Conservation (phyloP, 1,284 basidiomycete genomes). For the Tylopilus orsonianus region DNA sequence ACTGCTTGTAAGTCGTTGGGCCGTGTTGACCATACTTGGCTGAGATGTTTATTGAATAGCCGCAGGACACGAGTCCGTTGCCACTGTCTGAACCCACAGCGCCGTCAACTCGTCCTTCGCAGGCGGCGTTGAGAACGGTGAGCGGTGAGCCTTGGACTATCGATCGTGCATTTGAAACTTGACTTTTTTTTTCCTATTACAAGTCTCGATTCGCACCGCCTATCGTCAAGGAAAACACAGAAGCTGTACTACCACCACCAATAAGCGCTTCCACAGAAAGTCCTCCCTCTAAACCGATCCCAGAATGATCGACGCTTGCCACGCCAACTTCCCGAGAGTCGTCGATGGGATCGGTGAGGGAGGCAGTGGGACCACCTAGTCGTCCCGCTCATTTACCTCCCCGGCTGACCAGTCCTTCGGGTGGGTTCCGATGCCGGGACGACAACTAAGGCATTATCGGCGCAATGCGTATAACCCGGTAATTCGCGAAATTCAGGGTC, state of each 20-base stretch:
- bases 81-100: slow-evolving; percentile 16
- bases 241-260: slow-evolving; percentile 8
- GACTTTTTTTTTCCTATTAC: neutral
- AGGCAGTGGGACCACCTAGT: slow-evolving; percentile 6
- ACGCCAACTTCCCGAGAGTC: slow-evolving; percentile 34
- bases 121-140: slow-evolving; percentile 18
- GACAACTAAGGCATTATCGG: slow-evolving; percentile 3
- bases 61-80: neutral
- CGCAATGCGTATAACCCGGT: slow-evolving; percentile 1
- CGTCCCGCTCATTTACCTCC: slow-evolving; percentile 25
- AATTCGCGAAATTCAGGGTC: neutral
- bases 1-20: slow-evolving; percentile 20
- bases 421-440: slow-evolving; percentile 11
- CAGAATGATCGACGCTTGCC: slow-evolving; percentile 23
- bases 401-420: slow-evolving; percentile 24
- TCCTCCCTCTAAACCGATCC: slow-evolving; percentile 9
- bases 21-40: neutral
- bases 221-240: slow-evolving; percentile 22
- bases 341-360: slow-evolving; percentile 23
- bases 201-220: slow-evolving; percentile 37
- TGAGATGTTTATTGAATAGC: slow-evolving; percentile 20
- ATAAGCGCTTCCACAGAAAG: slow-evolving; percentile 21
- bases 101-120: slow-evolving; percentile 16
- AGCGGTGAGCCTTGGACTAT: slow-evolving; percentile 16
- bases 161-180: neutral